Conservation (phyloP, 1,284 basidiomycete genomes). For the Singerocomus inundabilis region DNA sequence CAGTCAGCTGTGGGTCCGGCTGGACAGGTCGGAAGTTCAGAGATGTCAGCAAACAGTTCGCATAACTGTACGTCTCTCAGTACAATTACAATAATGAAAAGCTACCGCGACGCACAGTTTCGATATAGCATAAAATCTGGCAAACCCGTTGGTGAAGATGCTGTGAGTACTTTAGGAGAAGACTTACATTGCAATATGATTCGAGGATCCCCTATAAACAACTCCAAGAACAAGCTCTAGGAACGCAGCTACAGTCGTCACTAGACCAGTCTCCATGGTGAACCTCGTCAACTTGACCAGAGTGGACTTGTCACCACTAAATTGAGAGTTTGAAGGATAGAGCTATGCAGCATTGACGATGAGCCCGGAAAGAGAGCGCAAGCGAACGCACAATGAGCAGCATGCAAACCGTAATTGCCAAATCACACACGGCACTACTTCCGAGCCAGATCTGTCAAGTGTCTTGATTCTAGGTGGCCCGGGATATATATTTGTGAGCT, state of each 20-base stretch:
- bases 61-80: slow-evolving; percentile 14
- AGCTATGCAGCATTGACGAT: slow-evolving; percentile 14
- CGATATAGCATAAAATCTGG: slow-evolving; percentile 24
- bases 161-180: not conserved
- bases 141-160: not conserved
- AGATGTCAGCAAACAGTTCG: slow-evolving; percentile 22
- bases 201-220: not conserved
- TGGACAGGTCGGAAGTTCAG: slow-evolving; percentile 22
- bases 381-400: slow-evolving; percentile 12
- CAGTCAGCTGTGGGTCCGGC: slow-evolving; percentile 1
- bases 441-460: slow-evolving; percentile 24
- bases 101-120: slow-evolving; percentile 21
- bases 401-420: slow-evolving; percentile 25
- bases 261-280: slow-evolving; percentile 27
- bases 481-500: not conserved
- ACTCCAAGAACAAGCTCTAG: slow-evolving; percentile 20
- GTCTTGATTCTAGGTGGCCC: not conserved
- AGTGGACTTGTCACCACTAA: not conserved
- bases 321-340: slow-evolving; percentile 6
- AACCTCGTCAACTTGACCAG: slow-evolving; percentile 21
- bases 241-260: slow-evolving; percentile 20
- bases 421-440: slow-evolving; percentile 21
- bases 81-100: too few relatives aligned
- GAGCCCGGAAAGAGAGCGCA: not conserved
- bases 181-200: slow-evolving; percentile 25